Percentiles rank a stretch among this genome's conserved stretches.
Conservation (phyloP, 768 basidiomycete genomes). For the Lactarius akahatsu region DNA sequence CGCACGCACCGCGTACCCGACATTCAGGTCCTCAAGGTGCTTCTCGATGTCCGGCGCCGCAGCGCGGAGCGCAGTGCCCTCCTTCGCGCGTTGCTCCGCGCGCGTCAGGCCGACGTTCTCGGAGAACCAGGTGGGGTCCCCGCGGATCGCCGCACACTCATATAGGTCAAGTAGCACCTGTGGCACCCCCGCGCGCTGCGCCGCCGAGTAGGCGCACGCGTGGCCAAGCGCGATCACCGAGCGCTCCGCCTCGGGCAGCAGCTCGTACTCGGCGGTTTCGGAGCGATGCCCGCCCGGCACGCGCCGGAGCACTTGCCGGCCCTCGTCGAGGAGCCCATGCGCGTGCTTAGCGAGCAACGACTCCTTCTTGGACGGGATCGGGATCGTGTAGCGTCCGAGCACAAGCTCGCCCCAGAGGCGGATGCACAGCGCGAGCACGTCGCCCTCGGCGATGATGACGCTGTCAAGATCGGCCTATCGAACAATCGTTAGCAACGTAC, state of each 20-base stretch:
- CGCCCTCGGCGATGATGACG: slow-evolving; percentile 32
- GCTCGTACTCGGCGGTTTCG: slow-evolving; percentile 22
- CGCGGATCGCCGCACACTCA: slow-evolving; percentile 26
- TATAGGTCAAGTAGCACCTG: slow-evolving; percentile 28
- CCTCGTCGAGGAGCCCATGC: slow-evolving; percentile 11
- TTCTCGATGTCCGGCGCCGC: slow-evolving; percentile 20
- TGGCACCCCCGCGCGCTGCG: slow-evolving; percentile 19
- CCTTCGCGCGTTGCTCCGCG: slow-evolving; percentile 12
- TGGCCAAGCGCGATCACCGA: slow-evolving; percentile 27
- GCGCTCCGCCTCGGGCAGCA: slow-evolving; percentile 30
- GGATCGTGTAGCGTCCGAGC: slow-evolving; percentile 26
- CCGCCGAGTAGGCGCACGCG: slow-evolving; percentile 28
- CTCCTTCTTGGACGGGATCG: slow-evolving; percentile 20
- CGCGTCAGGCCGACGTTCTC: slow-evolving; percentile 25
- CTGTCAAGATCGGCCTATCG: slow-evolving; percentile 14
- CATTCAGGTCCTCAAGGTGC: slow-evolving; percentile 21
- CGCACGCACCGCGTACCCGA: slow-evolving; percentile 20
- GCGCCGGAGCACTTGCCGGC: background rate
- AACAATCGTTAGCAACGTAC: background rate
- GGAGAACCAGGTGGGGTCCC: slow-evolving; percentile 28
- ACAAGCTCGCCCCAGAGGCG: slow-evolving; percentile 32
- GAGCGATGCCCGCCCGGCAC: slow-evolving; percentile 20
- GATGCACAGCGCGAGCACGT: slow-evolving; percentile 32
- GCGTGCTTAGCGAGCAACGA: slow-evolving; percentile 27
- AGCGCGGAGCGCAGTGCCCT: slow-evolving; percentile 10